Base-by-base conservation (phyloP, 495 filamentous ascomycete genomes). In the Podospora australis region DNA sequence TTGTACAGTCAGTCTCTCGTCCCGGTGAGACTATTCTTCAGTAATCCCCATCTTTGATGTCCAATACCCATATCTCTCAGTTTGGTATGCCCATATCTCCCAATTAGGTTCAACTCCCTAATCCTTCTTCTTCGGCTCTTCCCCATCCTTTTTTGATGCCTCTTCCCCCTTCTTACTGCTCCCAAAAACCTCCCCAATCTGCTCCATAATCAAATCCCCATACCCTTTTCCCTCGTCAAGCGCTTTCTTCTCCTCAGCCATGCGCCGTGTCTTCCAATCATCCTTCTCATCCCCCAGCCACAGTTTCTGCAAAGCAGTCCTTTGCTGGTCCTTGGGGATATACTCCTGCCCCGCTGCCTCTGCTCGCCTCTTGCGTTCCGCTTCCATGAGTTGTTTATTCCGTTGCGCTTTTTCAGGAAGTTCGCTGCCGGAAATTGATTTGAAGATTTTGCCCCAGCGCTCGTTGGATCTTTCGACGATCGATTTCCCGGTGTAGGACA, bases 151-250 rank as follows among this genome's bases (percentile, higher is more conserved):
- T 14, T 49, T 43, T 4, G 14, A 4, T 4, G 11, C 32, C 14
- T 54, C 39, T 44, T 39, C 49, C 54, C 52, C 34, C 36, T 59
- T 39, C n/a, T 29, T 59, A 54, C 46, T 66, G 49, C 57, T 41
- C 80, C 78, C 14, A 40, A 47, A 87, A 34, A 90, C 90, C 66
- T 95, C 88, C 74, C 76, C 81, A 34, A 95, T 78, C 76, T 91
- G 84, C 55, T 90, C 86, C 66, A 78, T 74, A 53, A 96, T 96
- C 67, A 96, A 68, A 57, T 79, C 82, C 13, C 78, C 79, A 74
- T 91, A 90, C 21, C 87, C 86, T 65, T 81, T 85, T 16, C 90
- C 90, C 48, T 84, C 79, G 56, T 83, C 81, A 59, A 90, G 54
- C 46, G 81, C 81, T 69, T 87, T 73, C 69, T 74, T 74, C 64